Evolutionary conservation across 192 early-diverging fungal genomes (phyloP), one percentile per base, ranked within the genome.

Genomic region (Gonapodya prolifera): DNA sequence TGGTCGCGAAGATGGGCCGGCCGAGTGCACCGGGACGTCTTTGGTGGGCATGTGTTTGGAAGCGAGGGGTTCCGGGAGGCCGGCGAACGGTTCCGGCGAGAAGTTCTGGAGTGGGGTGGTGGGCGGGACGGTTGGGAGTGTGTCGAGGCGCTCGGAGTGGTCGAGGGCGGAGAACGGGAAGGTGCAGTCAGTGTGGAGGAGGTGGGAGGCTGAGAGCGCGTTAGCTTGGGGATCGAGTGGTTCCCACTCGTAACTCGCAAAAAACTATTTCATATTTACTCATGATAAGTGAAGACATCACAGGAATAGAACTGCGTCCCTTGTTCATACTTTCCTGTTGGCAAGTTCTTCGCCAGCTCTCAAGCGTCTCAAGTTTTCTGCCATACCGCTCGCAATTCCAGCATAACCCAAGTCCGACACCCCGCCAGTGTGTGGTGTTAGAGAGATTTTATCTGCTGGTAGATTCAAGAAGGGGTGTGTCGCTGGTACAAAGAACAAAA

Each of bases 71-170:
- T 13, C 17, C 81, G 92, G 73, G 83, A 84, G 33, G 85, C 85
- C 0, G 93, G 92, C 35, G 91, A 89, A 84, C 85, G 86, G 34
- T 86, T 92, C 77, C 86, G 85, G 61, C 86, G 87, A 30, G 87
- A 96, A 80, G 83, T 99, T 30, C 83, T 98, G 75, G 82, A 90
- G 70, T 96, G 94, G 94, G 98, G 98, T 33, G 98, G 98, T 17
- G 94, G 93, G 1, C 86, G 94, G 35, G 93, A 97, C 83, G 95
- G 95, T 1, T 98, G 95, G 94, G 77, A 86, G 75, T 90, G 8
- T 2, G 2, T 73, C 18, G 32, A 73, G 71, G 18, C 18, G 71
- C 18, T 73, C 8, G 71, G 71, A 18, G 32, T 73, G 8, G 71
- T 73, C 18, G 29, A 73, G 71, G 71, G 32, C 29, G 71, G 32